These are phyloP conservation scores for Astrocystis sublimbata DNA, from an alignment of 495 filamentous ascomycete genomes.

Conservation along the genomic window DNA sequence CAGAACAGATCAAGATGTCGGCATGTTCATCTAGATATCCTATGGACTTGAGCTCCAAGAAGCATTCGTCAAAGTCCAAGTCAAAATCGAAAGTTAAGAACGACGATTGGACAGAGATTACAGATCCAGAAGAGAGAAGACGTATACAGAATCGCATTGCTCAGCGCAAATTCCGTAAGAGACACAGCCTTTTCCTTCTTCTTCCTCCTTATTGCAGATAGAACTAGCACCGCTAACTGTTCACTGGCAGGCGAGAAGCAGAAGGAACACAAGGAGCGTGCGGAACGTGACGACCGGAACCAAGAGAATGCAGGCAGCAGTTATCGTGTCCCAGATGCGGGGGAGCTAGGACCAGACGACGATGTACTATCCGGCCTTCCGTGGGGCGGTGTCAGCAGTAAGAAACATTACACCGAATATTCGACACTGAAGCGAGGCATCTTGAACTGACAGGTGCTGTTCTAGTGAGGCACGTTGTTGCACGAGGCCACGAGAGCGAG, in stretches of 20 bases:
- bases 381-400: conserved; percentile 59
- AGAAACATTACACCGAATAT: neutral
- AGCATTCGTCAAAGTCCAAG: conserved; percentile 30
- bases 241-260: conserved; percentile 56
- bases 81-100: conserved; percentile 39
- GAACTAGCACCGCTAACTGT: conserved; percentile 21
- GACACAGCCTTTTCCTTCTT: conserved; percentile 30
- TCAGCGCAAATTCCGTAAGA: conserved; percentile 59
- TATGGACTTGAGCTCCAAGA: conserved; percentile 32
- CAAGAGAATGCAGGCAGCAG: conserved; percentile 53
- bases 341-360: conserved; percentile 48
- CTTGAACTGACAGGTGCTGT: conserved; percentile 3
- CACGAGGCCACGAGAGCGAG: conserved; percentile 53
- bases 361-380: conserved; percentile 59
- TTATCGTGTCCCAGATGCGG: conserved; percentile 56
- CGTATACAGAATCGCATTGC: conserved; percentile 63
- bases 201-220: neutral
- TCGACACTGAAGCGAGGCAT: neutral
- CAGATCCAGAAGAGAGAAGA: conserved; percentile 59
- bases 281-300: conserved; percentile 58
- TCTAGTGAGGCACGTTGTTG: conserved; percentile 52
- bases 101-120: conserved; percentile 62
- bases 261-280: conserved; percentile 58
- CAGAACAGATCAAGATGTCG: conserved; percentile 31
- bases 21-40: conserved; percentile 32